Evolutionary conservation across 345 rosid genomes (phyloP), one percentile per base, ranked within the genome.

Genomic region (Populus deltoides): DNA sequence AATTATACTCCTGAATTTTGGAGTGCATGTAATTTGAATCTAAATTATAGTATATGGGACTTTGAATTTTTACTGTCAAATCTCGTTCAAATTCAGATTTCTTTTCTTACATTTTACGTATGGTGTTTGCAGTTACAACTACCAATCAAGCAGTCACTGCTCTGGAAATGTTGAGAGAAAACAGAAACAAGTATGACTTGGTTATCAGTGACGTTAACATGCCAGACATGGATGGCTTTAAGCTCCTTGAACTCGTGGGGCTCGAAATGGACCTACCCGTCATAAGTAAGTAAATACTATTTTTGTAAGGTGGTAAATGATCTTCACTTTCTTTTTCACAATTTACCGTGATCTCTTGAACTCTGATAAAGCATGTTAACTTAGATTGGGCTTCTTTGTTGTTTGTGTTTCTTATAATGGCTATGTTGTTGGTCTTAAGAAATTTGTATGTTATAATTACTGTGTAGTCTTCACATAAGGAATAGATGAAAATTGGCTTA

Each of bases 221-320:
- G 97, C 93, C 97, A 15, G 93, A 90, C 85, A 92, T 92, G 83
- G 92, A 90, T 78, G 97, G 97, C 57, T 89, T 92, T 76, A 89
- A 92, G 89, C 97, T 92, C 47, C 97, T 92, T 66, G 92, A 92
- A 79, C 92, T 88, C 66, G 90, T 90, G 78, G 97, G 93, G 79
- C 92, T 92, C 79, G 93, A 92, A 83, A 92, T 92, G 93, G 93
- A 92, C 87, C 87, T 92, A 78, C 97, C 97, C 35, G 97, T 92
- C 77, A 90, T 92, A 78, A 90, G 93, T 92, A 90, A 86, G 92
- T 80, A 43, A 72, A 43, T 39, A 2, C 15, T 20, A 15, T 8
- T 59, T 24, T 35, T 17, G 71, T 68, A 39, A 59, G n/a, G 27
- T 59, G 29, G 36, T 33, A 2, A 75, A 39, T 65, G 78, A 61